These are phyloP conservation scores for Piper longum DNA, from an alignment of 164 flowering plant genomes.

Conservation along the genomic window DNA sequence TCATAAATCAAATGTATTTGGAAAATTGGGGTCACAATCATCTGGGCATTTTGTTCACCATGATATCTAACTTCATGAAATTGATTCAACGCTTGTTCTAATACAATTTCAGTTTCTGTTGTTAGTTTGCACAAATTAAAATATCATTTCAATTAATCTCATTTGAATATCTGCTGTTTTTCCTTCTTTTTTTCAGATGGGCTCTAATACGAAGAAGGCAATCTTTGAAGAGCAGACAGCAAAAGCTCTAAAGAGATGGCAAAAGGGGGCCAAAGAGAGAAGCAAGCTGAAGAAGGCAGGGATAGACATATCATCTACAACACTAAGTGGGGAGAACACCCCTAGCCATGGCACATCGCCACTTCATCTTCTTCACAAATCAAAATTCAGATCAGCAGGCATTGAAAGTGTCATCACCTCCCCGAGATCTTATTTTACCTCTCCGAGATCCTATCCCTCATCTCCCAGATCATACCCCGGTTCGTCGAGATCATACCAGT, in stretches of 20 bases:
- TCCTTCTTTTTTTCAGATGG: slow-evolving; percentile 32
- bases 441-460: background rate
- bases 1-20: too few relatives aligned
- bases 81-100: background rate
- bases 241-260: slow-evolving; percentile 58
- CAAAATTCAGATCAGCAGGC: slow-evolving; percentile 10
- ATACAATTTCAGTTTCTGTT: background rate
- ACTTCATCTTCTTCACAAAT: slow-evolving; percentile 33
- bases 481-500: slow-evolving; percentile 25
- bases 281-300: slow-evolving; percentile 21
- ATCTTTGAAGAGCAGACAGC: slow-evolving; percentile 61
- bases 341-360: slow-evolving; percentile 41
- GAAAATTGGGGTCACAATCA: too few relatives aligned
- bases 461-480: background rate
- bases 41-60: too few relatives aligned
- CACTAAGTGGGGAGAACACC: slow-evolving; percentile 30
- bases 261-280: slow-evolving; percentile 31
- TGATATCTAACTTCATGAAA: background rate
- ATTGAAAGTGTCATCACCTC: slow-evolving; percentile 20
- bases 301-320: slow-evolving; percentile 10
- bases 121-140: background rate
- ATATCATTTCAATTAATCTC: too few relatives aligned
- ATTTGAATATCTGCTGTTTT: too few relatives aligned
- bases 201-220: slow-evolving; percentile 62
- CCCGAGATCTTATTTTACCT: slow-evolving; percentile 1